These are phyloP conservation scores for Candida piceae DNA, from an alignment of 805 yeast species.

Conservation along the genomic window DNA sequence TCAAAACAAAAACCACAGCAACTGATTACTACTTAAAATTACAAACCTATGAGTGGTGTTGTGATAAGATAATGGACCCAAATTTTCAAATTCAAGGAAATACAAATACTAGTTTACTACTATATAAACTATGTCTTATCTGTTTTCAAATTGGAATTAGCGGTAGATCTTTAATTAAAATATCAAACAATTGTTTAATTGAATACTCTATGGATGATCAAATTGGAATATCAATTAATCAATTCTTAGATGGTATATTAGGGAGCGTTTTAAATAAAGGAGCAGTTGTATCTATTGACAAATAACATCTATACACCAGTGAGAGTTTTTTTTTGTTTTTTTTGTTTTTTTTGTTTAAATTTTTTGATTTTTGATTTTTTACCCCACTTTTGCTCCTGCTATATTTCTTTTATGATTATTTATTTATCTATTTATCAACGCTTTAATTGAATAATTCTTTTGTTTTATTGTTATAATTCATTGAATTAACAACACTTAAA, in stretches of 20 bases:
- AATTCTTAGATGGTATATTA: constrained; percentile 4
- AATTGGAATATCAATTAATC: no score
- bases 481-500: no score
- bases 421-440: no score
- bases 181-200: constrained; percentile 5
- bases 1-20: neutral
- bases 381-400: no score
- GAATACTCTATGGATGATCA: constrained; percentile 5
- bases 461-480: no score
- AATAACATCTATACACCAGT: no score
- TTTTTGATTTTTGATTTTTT: no score
- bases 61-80: neutral
- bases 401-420: no score
- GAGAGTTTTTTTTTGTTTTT: no score
- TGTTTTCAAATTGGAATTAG: constrained; percentile 6
- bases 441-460: no score
- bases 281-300: no score
- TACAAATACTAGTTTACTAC: constrained; percentile 2
- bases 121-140: constrained; percentile 5
- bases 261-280: constrained; percentile 1
- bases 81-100: neutral
- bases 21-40: neutral
- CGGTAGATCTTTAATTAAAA: constrained; percentile 8
- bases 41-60: constrained; percentile 1
- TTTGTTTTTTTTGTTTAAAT: no score